Conservation (phyloP, 345 rosid genomes). For the Eucalyptus marginata region DNA sequence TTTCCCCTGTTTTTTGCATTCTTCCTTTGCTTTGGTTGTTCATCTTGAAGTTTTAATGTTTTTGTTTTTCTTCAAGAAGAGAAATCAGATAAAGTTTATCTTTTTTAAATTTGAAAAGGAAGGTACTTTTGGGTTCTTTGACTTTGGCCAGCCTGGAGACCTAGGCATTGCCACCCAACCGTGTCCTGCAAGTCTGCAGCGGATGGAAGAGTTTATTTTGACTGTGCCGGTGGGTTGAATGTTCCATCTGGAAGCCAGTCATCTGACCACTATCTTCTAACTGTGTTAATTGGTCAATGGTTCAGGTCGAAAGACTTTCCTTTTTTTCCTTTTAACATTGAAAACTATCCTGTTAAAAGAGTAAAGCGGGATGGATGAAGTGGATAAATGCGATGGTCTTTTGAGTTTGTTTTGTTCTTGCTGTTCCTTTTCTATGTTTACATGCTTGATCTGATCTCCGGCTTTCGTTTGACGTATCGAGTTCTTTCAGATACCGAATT, state of each 20-base stretch:
- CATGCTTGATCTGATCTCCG: background rate
- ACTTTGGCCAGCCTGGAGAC: background rate
- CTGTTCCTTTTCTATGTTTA: background rate
- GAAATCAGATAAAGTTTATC: background rate
- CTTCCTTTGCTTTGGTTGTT: background rate
- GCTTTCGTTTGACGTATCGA: background rate
- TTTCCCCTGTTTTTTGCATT: background rate
- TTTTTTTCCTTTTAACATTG: background rate
- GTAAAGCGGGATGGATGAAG: background rate
- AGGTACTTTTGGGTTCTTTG: background rate
- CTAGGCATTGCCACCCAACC: background rate
- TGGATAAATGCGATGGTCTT: background rate
- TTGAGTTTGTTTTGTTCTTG: background rate
- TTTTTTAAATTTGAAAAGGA: background rate
- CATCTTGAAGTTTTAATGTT: background rate
- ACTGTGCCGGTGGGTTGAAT: background rate
- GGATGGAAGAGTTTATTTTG: background rate
- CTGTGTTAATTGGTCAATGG: background rate
- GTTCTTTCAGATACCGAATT: constrained; percentile 51
- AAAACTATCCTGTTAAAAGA: background rate
- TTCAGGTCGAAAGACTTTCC: background rate
- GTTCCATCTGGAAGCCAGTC: background rate
- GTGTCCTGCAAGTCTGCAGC: background rate
- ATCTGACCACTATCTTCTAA: background rate
- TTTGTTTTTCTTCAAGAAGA: background rate